A percentile compares a stretch with the other conserved stretches of the same genome.
Evolutionary conservation across 176 grass and related monocot species (phyloP).

Genomic region (Bromus sterilis): DNA sequence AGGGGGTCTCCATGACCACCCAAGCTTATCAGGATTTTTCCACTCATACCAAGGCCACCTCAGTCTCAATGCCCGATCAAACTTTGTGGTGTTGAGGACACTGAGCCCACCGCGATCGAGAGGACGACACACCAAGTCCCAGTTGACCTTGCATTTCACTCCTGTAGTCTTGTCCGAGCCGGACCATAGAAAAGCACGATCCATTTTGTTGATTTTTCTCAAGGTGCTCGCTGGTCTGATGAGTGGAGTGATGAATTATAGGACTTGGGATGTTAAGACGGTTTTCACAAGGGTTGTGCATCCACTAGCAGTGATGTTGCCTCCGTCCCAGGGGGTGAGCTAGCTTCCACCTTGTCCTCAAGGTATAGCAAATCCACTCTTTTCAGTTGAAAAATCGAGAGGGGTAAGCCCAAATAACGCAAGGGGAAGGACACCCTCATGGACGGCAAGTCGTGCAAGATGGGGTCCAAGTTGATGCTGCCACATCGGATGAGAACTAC

Average conservation of each 20-base stretch:
- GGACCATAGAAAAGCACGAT: background rate
- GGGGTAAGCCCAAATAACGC: background rate
- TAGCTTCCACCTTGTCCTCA: background rate
- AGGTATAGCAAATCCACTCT: background rate
- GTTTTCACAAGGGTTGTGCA: background rate
- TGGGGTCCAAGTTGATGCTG: background rate
- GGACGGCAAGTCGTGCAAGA: background rate
- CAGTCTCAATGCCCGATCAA: too few relatives aligned
- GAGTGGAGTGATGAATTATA: background rate
- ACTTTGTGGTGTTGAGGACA: too few relatives aligned
- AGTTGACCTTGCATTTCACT: too few relatives aligned
- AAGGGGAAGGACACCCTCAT: background rate
- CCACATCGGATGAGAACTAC: background rate
- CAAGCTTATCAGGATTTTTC: too few relatives aligned
- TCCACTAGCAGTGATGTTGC: background rate
- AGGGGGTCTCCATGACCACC: too few relatives aligned
- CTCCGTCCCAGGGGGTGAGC: background rate
- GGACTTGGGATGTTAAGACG: background rate
- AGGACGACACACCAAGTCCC: too few relatives aligned
- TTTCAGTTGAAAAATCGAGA: background rate
- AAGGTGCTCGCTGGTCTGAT: background rate
- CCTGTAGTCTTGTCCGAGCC: too few relatives aligned
- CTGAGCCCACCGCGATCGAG: too few relatives aligned
- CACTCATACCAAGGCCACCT: too few relatives aligned
- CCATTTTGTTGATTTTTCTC: background rate